Percentiles rank a stretch among this genome's conserved stretches.
These are phyloP conservation scores for Staphylotrichum tortipilum DNA, from an alignment of 495 filamentous ascomycete genomes.

Conservation along the genomic window DNA sequence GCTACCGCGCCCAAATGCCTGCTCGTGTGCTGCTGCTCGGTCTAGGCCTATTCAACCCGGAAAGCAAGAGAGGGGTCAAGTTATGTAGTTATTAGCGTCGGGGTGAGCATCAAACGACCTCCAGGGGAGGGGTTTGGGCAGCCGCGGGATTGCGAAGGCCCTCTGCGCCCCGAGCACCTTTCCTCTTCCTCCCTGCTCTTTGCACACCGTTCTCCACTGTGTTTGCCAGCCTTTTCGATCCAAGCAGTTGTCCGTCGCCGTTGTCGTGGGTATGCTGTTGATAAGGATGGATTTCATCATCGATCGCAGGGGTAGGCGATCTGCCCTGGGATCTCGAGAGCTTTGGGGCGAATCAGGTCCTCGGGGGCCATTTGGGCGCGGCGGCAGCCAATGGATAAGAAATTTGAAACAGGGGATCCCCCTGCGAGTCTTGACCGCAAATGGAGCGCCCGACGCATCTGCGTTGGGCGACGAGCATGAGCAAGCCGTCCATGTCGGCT, in stretches of 20 bases:
- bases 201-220: too few species aligned
- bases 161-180: background rate
- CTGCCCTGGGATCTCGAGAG: slow-evolving; percentile 13
- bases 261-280: background rate
- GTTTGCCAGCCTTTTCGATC: background rate
- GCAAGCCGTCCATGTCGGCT: too few species aligned
- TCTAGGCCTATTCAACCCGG: slow-evolving; percentile 6
- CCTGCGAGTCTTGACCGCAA: too few species aligned
- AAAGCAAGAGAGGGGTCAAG: slow-evolving; percentile 17
- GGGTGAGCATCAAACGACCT: slow-evolving; percentile 18
- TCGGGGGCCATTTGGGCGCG: background rate
- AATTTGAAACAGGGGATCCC: background rate
- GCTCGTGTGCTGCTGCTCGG: too few species aligned
- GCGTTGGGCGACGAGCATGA: too few species aligned
- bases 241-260: background rate
- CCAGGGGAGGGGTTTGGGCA: too few species aligned
- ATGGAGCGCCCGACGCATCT: too few species aligned
- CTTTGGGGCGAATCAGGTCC: slow-evolving; percentile 15
- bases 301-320: slow-evolving; percentile 18
- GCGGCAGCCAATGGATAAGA: slow-evolving; percentile 17
- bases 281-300: slow-evolving; percentile 20
- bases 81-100: too few species aligned
- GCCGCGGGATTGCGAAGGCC: too few species aligned
- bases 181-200: background rate
- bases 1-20: background rate